Evolutionary conservation across 306 rosid genomes (phyloP).

Genomic region (barrel medic (Medicago truncatula)): DNA sequence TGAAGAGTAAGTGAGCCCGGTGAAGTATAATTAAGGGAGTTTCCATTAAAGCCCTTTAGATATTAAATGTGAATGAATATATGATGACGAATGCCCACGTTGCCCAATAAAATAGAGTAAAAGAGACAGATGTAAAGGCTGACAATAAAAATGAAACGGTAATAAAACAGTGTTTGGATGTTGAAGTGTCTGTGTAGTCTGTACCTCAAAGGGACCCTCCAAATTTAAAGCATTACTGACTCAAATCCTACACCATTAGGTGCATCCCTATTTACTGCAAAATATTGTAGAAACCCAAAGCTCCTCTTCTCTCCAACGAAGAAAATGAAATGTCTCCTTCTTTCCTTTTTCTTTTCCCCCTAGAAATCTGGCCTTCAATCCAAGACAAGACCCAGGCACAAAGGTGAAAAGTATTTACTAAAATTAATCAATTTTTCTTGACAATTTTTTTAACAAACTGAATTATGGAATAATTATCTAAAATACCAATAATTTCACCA

Average conservation of each 20-base stretch:
- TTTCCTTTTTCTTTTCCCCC: constrained; percentile 30
- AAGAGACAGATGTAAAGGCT: constrained; percentile 59
- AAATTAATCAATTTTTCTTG: no score
- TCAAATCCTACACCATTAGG: constrained; percentile 54
- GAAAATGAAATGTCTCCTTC: constrained; percentile 39
- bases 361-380: constrained; percentile 11
- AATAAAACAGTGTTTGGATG: constrained; percentile 66
- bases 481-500: neutral
- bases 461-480: no score
- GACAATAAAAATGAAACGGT: constrained; percentile 71
- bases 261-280: constrained; percentile 53
- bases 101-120: constrained; percentile 53
- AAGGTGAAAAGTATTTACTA: neutral
- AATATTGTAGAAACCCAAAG: constrained; percentile 38
- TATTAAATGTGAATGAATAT: constrained; percentile 22
- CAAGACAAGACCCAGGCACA: neutral
- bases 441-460: no score
- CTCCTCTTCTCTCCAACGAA: neutral
- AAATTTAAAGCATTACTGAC: constrained; percentile 65
- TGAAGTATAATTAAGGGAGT: neutral
- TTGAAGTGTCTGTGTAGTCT: constrained; percentile 58
- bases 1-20: neutral
- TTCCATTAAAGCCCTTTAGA: neutral
- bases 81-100: constrained; percentile 40
- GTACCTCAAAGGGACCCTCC: constrained; percentile 52